phyloP scores from a whole-genome alignment of 2,329 filamentous ascomycete species.

The Colletotrichum cuscutae region DNA sequence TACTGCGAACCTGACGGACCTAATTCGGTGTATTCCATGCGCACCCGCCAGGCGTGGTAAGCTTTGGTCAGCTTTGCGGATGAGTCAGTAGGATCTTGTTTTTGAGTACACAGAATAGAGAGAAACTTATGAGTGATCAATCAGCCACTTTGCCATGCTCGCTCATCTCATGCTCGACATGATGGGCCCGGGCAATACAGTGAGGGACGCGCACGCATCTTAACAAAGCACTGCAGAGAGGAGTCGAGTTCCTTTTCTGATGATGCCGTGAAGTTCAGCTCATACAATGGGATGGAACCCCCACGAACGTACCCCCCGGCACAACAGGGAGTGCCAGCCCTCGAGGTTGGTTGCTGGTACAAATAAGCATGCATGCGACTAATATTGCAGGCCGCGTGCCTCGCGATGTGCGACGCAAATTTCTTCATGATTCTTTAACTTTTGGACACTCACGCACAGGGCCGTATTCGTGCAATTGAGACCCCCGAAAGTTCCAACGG shows the following conservation, averaged over 20 bases:
- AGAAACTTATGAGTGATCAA: not conserved
- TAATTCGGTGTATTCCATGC: not conserved
- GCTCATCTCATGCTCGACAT: too few relatives aligned
- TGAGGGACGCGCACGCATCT: not conserved
- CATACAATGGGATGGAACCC: not conserved
- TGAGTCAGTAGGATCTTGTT: not conserved
- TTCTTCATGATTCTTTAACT: not conserved
- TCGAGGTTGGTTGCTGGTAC: not conserved
- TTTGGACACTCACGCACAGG: not conserved
- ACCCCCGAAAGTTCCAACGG: not conserved
- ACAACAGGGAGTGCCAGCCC: not conserved
- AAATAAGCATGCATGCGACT: not conserved
- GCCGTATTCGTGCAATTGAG: not conserved
- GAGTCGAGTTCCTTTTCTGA: not conserved
- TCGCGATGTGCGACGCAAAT: not conserved
- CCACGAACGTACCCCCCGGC: too few relatives aligned
- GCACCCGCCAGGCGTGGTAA: not conserved
- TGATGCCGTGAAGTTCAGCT: not conserved
- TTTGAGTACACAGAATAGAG: not conserved
- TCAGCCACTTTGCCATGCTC: not conserved
- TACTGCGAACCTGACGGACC: not conserved
- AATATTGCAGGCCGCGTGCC: not conserved
- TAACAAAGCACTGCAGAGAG: not conserved
- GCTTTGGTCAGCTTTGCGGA: not conserved
- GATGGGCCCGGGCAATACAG: not conserved